These are phyloP conservation scores for Cordia subcordata DNA, from an alignment of 257 asterid genomes.

Conservation along the genomic window DNA sequence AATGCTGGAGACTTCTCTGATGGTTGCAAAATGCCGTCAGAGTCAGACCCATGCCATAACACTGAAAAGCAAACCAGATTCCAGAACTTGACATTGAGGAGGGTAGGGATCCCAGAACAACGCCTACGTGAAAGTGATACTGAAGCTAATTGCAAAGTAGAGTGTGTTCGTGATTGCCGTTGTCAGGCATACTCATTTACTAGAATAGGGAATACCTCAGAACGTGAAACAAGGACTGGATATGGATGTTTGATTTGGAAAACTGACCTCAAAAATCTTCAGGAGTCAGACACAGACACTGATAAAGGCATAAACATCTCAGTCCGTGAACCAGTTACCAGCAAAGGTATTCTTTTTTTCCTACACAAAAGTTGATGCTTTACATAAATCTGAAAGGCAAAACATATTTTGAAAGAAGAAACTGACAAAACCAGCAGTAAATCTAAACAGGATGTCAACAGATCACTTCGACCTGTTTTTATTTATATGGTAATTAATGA, in stretches of 20 bases:
- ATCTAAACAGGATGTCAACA: too few relatives aligned
- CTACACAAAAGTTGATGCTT: too few relatives aligned
- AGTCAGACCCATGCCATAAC: conserved; percentile 8
- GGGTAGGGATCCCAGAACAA: not conserved
- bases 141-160: conserved; percentile 12
- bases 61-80: conserved; percentile 2
- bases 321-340: conserved; percentile 15
- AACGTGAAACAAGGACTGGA: too few relatives aligned
- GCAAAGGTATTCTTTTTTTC: conserved; percentile 19
- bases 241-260: conserved; percentile 23
- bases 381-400: too few relatives aligned
- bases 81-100: conserved; percentile 3
- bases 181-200: conserved; percentile 25
- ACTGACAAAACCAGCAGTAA: not conserved
- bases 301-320: conserved; percentile 1
- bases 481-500: too few relatives aligned
- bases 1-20: not conserved
- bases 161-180: conserved; percentile 17
- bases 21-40: conserved; percentile 22
- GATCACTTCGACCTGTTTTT: too few relatives aligned
- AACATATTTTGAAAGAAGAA: not conserved
- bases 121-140: not conserved
- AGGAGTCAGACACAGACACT: not conserved
- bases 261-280: conserved; percentile 18
- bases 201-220: not conserved